Evolutionary conservation across 192 early-diverging fungal species (phyloP), one percentile per base, ranked within the genome.

Genomic region (Backusella circina): DNA sequence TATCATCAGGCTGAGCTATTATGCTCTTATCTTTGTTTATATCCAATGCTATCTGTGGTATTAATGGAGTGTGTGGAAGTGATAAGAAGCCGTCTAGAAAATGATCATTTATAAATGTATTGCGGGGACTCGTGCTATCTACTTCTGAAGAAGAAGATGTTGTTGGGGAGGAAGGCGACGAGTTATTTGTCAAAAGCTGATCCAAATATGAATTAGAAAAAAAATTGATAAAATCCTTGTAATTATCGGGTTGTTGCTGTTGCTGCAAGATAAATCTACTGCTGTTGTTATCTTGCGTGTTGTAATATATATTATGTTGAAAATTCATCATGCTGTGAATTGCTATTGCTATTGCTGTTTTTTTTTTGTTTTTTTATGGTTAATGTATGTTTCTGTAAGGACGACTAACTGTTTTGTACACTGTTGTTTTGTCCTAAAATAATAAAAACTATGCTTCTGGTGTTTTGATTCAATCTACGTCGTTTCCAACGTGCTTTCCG

Each of bases 401-500:
- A n/a, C n/a, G 44, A 6, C 1, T 6, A 47, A 21, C 5, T 47
- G 44, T 18, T 47, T 47, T 47, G 18, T 13, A 28, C 30, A 31
- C 28, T 70, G 69, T 37, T 68, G 35, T 0, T 35, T 68, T n/a
- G 35, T 68, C 18, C 33, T 30, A 26, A 18, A 33, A 33, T 66
- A 18, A 66, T 31, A 28, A 61, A 12, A 61, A 26, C 6, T 61
- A 61, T 28, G 54, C 26, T 61, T 23, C 35, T 37, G 15, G 2
- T 37, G 21, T 15, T 47, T 41, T 28, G 15, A 41, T 38, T 70
- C 69, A 70, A 41, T 37, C 69, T 41, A 70, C 69, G 28, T 70
- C 69, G 28, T 70, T 70, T 41, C 69, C 69, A 28, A 70, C 69
- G 41, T 70, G 69, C 28, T 70, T 70, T 26, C 69, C 69, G 69